These are phyloP conservation scores for Trifolium subterraneum DNA, from an alignment of 306 rosid species.

Conservation along the genomic window DNA sequence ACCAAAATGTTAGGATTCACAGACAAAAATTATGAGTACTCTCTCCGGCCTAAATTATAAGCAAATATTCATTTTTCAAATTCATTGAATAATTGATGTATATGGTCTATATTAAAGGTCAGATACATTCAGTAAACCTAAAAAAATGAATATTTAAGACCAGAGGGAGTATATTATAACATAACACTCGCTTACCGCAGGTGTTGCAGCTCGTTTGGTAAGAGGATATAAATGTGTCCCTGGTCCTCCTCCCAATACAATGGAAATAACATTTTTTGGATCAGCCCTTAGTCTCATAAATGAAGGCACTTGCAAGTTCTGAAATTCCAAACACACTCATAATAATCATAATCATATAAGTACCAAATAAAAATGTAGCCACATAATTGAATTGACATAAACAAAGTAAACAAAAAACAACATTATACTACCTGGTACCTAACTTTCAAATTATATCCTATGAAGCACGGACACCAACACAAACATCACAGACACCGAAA, in stretches of 20 bases:
- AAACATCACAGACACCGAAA: too few species aligned
- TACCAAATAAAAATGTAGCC: conserved; percentile 19
- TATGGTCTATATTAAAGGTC: too few species aligned
- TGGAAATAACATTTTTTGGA: conserved; percentile 78
- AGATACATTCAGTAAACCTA: too few species aligned
- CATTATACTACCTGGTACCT: neutral
- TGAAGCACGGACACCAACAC: too few species aligned
- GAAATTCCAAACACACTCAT: conserved; percentile 38
- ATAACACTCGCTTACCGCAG: conserved; percentile 68
- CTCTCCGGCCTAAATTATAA: too few species aligned
- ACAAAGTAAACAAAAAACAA: neutral
- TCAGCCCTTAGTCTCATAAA: conserved; percentile 57
- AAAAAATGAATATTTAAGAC: too few species aligned
- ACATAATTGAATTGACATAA: neutral
- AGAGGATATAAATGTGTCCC: conserved; percentile 91
- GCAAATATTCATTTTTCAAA: too few species aligned
- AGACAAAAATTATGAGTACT: conserved; percentile 5
- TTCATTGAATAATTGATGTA: too few species aligned
- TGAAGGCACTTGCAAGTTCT: conserved; percentile 65
- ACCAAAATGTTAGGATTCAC: conserved; percentile 1
- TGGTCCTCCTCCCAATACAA: conserved; percentile 87
- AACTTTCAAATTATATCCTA: conserved; percentile 4
- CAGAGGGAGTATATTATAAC: too few species aligned
- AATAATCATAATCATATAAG: neutral
- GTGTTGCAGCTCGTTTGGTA: conserved; percentile 77